Percentiles rank a stretch among this genome's conserved stretches.
These are phyloP conservation scores for Bertia moriformis DNA, from an alignment of 2,329 filamentous ascomycete species.

Conservation along the genomic window DNA sequence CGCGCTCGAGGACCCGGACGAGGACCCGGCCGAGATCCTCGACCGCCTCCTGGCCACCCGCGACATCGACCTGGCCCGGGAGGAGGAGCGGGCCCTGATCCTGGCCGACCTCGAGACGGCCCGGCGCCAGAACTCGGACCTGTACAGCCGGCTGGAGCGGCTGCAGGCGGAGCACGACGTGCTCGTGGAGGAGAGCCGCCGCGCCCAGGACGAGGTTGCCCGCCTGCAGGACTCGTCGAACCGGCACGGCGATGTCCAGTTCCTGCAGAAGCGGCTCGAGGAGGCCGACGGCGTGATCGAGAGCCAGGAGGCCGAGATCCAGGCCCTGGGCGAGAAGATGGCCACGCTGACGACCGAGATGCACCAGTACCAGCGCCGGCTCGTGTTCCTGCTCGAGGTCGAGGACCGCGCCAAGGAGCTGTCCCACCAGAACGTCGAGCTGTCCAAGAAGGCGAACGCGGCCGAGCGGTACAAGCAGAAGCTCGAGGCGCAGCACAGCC, in stretches of 20 bases:
- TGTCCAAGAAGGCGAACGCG: constrained; percentile 47
- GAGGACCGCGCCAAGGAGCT: constrained; percentile 46
- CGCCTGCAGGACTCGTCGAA: not conserved
- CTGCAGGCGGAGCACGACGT: constrained; percentile 24
- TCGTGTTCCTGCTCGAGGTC: constrained; percentile 14
- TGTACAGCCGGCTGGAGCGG: constrained; percentile 3
- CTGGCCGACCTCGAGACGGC: constrained; percentile 32
- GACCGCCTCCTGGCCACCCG: not conserved
- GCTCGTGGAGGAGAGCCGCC: constrained; percentile 26
- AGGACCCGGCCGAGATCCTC: not conserved
- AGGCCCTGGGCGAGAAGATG: constrained; percentile 21
- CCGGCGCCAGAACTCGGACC: not conserved
- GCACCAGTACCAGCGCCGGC: not conserved
- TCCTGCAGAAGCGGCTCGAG: constrained; percentile 41
- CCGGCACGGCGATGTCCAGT: constrained; percentile 31
- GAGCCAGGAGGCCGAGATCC: constrained; percentile 51
- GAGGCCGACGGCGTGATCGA: constrained; percentile 62
- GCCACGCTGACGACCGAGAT: not conserved
- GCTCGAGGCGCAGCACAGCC: constrained; percentile 36
- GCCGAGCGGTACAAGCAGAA: constrained; percentile 50
- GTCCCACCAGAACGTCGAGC: constrained; percentile 39
- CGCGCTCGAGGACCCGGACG: constrained; percentile 36
- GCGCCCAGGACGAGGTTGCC: not conserved
- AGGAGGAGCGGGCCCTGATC: constrained; percentile 39
- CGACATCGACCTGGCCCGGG: constrained; percentile 8